Evolutionary conservation across 2,329 filamentous ascomycete species (phyloP).

Genomic region (Alternaria ethzedia): DNA sequence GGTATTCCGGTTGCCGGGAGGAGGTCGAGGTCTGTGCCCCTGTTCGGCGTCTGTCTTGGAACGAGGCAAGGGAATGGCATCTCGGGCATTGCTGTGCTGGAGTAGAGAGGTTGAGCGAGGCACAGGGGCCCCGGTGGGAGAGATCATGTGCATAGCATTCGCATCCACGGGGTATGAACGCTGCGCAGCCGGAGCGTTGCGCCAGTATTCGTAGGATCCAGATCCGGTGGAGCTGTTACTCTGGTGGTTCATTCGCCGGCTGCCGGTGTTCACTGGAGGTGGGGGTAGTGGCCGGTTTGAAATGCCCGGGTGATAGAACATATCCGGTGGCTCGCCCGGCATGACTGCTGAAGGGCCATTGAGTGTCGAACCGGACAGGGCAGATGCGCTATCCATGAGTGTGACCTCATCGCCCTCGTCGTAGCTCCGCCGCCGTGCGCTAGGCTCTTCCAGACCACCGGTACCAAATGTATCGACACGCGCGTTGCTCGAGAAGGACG

Average conservation of each 20-base stretch:
- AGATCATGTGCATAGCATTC: conserved; percentile 39
- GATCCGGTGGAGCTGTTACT: conserved; percentile 40
- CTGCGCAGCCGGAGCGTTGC: conserved; percentile 39
- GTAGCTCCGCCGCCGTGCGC: conserved; percentile 77
- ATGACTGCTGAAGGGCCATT: conserved; percentile 41
- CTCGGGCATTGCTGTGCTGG: conserved; percentile 80
- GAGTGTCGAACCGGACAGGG: conserved; percentile 33
- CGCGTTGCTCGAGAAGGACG: conserved; percentile 64
- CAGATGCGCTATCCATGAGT: conserved; percentile 48
- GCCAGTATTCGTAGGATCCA: conserved; percentile 56
- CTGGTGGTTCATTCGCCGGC: conserved; percentile 52
- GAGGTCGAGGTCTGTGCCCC: conserved; percentile 50
- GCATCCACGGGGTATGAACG: conserved; percentile 42
- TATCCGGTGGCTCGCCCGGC: conserved; percentile 74
- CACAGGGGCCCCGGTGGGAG: conserved; percentile 41
- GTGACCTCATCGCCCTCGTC: conserved; percentile 85
- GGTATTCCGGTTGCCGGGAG: conserved; percentile 39
- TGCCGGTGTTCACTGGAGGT: conserved; percentile 65
- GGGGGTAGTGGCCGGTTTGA: conserved; percentile 66
- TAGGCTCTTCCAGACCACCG: conserved; percentile 83
- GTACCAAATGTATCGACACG: conserved; percentile 87
- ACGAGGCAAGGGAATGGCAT: conserved; percentile 79
- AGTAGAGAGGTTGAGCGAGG: conserved; percentile 68
- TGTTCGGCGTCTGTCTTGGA: conserved; percentile 93
- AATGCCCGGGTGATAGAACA: conserved; percentile 92